Conservation (phyloP, 2,329 filamentous ascomycete species). For the Penicillium psychrosexuale region DNA sequence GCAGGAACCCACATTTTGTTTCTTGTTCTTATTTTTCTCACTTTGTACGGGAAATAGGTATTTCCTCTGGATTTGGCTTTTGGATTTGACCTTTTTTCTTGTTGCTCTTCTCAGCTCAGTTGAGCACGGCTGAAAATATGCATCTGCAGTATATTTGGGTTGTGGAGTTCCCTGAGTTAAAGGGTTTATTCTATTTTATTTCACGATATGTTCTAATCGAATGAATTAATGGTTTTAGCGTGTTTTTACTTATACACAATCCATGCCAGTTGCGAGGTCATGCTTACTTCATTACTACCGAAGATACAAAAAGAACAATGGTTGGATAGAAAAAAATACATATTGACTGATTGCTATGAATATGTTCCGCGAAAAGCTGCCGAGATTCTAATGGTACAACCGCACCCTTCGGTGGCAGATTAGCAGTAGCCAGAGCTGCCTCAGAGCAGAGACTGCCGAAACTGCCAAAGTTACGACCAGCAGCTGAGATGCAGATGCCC, state of each 20-base stretch:
- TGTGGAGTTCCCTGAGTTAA: too few relatives aligned
- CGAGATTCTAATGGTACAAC: conserved; percentile 17
- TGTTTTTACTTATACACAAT: not conserved
- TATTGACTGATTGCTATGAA: conserved; percentile 18
- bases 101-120: not conserved
- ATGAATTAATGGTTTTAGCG: not conserved
- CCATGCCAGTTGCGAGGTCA: not conserved
- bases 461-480: conserved; percentile 18
- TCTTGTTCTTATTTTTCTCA: not conserved
- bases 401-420: conserved; percentile 7
- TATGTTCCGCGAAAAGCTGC: conserved; percentile 18
- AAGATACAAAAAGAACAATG: not conserved
- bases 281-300: not conserved
- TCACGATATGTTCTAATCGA: not conserved
- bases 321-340: not conserved
- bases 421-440: conserved; percentile 2
- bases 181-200: too few relatives aligned
- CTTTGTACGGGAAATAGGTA: not conserved
- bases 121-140: not conserved
- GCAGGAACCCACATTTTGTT: not conserved
- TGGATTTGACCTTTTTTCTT: not conserved
- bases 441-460: not conserved
- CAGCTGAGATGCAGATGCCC: conserved; percentile 10
- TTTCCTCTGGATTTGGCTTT: not conserved
- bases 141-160: not conserved